These are phyloP conservation scores for Mangifera indica DNA, from an alignment of 345 rosid genomes.

Conservation along the genomic window DNA sequence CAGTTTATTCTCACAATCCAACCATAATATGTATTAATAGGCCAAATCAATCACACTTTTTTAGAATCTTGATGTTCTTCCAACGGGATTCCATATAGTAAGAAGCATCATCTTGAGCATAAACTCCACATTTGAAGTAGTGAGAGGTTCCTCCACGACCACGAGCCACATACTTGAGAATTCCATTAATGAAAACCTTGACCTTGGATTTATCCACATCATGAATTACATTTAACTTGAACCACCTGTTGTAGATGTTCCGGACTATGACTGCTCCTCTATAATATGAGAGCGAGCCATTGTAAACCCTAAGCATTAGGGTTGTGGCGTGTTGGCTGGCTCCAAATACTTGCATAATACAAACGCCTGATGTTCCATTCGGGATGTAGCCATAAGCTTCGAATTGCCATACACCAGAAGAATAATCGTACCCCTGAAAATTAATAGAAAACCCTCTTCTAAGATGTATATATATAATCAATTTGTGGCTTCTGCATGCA, in stretches of 20 bases:
- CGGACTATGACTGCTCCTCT: slow-evolving; percentile 7
- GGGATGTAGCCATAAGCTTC: not conserved
- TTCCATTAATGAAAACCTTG: slow-evolving; percentile 30
- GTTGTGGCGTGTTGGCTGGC: slow-evolving; percentile 26
- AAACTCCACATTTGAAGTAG: slow-evolving; percentile 41
- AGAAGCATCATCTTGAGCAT: slow-evolving; percentile 19
- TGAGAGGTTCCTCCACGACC: slow-evolving; percentile 29
- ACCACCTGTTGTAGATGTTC: slow-evolving; percentile 30
- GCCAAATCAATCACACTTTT: not conserved
- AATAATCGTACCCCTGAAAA: not conserved
- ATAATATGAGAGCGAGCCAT: slow-evolving; percentile 32
- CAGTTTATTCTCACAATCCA: not conserved
- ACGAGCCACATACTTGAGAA: slow-evolving; percentile 10
- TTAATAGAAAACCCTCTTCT: no score
- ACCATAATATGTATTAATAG: no score
- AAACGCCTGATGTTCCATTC: slow-evolving; percentile 32
- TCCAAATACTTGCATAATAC: slow-evolving; percentile 40
- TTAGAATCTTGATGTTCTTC: slow-evolving; percentile 28
- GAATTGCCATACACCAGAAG: not conserved
- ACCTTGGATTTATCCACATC: slow-evolving; percentile 24
- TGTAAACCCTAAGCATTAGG: slow-evolving; percentile 32
- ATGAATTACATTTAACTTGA: slow-evolving; percentile 36
- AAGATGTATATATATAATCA: no score
- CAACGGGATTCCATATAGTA: slow-evolving; percentile 38
- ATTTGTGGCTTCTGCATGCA: no score